These are phyloP conservation scores for Paramecium pentaurelia DNA, from an alignment of 73 alveolate genomes.

Conservation along the genomic window DNA sequence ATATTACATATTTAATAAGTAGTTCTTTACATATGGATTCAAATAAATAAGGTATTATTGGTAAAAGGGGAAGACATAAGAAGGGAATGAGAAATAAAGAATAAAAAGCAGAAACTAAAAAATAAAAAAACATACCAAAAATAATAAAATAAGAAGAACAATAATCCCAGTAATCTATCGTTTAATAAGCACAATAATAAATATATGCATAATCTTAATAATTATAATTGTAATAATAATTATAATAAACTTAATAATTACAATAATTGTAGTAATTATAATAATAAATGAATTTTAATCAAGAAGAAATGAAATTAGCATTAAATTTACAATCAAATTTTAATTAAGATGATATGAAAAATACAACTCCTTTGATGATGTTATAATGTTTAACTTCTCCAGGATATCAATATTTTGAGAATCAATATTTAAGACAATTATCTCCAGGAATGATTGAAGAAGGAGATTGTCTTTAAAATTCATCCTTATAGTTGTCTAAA, in stretches of 20 bases:
- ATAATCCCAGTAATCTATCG: neutral
- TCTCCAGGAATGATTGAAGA: neutral
- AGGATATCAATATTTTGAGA: neutral
- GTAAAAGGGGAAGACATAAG: slow-evolving; percentile 32
- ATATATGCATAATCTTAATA: neutral
- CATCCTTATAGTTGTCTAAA: neutral
- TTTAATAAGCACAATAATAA: neutral
- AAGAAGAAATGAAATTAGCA: neutral
- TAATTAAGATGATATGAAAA: neutral
- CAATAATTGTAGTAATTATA: neutral
- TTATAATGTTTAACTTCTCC: slow-evolving; percentile 7
- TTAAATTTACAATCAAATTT: neutral
- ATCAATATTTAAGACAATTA: neutral
- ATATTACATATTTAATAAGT: neutral
- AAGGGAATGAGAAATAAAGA: neutral
- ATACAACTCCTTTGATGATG: neutral
- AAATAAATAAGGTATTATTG: slow-evolving; percentile 6
- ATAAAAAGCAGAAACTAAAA: neutral
- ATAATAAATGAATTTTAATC: neutral
- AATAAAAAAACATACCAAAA: neutral
- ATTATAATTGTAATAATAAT: neutral
- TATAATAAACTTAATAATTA: neutral
- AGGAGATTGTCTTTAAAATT: neutral
- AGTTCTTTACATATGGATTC: neutral
- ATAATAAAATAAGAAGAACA: neutral